Base-by-base conservation (phyloP, 148 eudicot species). In the Rhododendron ovatum region DNA sequence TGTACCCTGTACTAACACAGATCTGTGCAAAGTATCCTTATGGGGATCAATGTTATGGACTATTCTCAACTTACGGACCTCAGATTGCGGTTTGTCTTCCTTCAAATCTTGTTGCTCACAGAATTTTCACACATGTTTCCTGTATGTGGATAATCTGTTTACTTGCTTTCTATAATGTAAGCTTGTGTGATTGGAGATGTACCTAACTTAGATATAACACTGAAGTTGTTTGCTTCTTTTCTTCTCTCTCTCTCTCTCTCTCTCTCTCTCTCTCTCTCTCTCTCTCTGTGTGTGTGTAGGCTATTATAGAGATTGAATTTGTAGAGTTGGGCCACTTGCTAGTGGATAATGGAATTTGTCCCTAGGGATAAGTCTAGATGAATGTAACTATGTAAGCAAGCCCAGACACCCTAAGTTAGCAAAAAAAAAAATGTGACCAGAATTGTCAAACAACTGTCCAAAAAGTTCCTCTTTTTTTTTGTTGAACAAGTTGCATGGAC, bases 1-100 rank as follows among this genome's bases (percentile, higher is more conserved):
- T 71, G 57, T 82, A 74, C 67, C 61, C 20, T 85, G 76, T 12
- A 85, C 13, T 74, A 57, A 10, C 22, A 33, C 87, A 95, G 95
- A 88, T 88, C 80, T 91, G 87, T 87, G 91, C 89, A 50, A 93
- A 90, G 76, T 91, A 93, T 90, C 93, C 93, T 73, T 87, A 85
- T 48, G 89, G 88, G 4, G 95, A 92, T 84, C 94, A 91, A 50
- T 87, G 90, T 81, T 91, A 88, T 90, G 95, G 93, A 48, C 76
- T 90, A 41, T 87, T 88, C 85, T 86, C 98, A 86, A 35, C 94
- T 90, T 91, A 89, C 90, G 93, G 90, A 61, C 83, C 94, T 87
- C 94, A 88, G 77, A 88, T 89, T 71, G 76, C 88, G 93, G 98
- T 95, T 84, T 74, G 94, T 89, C 57, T 81, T 83, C 82, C 83